These are phyloP conservation scores for Hygrophorus russula DNA, from an alignment of 768 basidiomycete genomes.

Conservation along the genomic window DNA sequence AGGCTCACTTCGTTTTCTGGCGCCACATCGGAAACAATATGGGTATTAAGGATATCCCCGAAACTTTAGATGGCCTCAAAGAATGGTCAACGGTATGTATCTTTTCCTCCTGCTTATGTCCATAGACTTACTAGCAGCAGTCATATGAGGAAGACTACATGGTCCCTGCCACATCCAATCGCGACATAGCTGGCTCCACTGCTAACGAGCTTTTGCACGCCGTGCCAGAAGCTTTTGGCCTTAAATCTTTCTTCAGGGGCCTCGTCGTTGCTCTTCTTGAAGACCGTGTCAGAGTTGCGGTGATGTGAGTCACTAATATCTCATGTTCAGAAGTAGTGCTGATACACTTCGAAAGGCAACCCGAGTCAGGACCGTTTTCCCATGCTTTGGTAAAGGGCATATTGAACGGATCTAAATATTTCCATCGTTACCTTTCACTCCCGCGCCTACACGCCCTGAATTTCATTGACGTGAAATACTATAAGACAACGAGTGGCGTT, in stretches of 20 bases:
- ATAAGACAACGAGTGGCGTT: conserved; percentile 8
- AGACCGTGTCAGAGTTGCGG: conserved; percentile 31
- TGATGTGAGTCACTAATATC: conserved; percentile 30
- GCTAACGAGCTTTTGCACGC: conserved; percentile 27
- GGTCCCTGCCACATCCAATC: conserved; percentile 30
- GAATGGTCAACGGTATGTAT: conserved; percentile 26
- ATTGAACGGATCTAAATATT: conserved; percentile 17
- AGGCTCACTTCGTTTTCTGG: conserved; percentile 35
- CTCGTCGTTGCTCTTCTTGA: conserved; percentile 28
- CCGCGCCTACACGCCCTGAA: conserved; percentile 18
- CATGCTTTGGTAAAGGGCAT: conserved; percentile 15
- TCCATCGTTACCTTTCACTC: conserved; percentile 27
- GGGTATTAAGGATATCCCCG: conserved; percentile 36
- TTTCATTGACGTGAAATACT: conserved; percentile 15
- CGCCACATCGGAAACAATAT: conserved; percentile 33
- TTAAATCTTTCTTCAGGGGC: conserved; percentile 23
- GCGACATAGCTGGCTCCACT: conserved; percentile 27
- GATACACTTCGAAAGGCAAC: conserved; percentile 18
- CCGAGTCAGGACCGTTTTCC: conserved; percentile 23
- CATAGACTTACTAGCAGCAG: conserved; percentile 12
- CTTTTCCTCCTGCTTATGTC: neutral
- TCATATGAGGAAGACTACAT: conserved; percentile 30
- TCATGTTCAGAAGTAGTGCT: neutral
- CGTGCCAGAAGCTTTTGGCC: conserved; percentile 25
- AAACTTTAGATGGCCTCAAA: conserved; percentile 22